Base-by-base conservation (phyloP, 768 basidiomycete species). In the Podaxis carcinomalis region DNA sequence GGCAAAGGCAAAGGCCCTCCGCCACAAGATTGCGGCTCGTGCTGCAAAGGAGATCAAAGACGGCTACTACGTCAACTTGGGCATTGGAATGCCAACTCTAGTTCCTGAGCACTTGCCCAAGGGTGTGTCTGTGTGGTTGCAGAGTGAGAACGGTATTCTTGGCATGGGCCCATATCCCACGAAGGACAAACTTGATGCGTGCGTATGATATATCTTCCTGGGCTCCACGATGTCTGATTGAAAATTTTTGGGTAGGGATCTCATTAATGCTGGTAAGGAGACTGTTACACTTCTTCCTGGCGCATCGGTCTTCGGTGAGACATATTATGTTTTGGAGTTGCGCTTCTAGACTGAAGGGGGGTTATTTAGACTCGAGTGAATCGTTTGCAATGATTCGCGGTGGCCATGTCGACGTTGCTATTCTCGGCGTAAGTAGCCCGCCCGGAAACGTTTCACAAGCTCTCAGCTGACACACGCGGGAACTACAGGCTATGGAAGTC, bases 321-420 rank as follows among this genome's bases (percentile, higher is more conserved):
- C 27, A 21, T 40, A 39, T 56, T 25, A 11, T n/a, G 37, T 3
- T 14, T 23, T 5, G 6, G 32, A 1, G 2, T 39, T 40, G 6
- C 32, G 44, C 28, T 44, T 40, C 65, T 36, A 44, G 50, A 57
- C 40, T 65, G 21, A 62, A 40, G 51, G 2, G n/a, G 6, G n/a
- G 3, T 21, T 57, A 62, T 51, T 25, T 63, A 90, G 91, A 95
- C 74, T 95, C 93, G 3, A 86, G 86, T 67, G 95, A 97, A 74
- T 95, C 93, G 2, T 98, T 98, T 68, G 91, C 90, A 10, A 98
- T 98, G 95, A 97, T 98, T 74, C 91, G 95, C 56, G 95, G 95
- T 49, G 95, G 95, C 4, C 95, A 98, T 74, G 85, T 98, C 53
- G 87, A 98, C 66, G 91, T 96, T 51, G 87, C 94, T 5, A 95